These are phyloP conservation scores for Penicillium arizonense DNA, from an alignment of 495 filamentous ascomycete genomes.

Conservation along the genomic window DNA sequence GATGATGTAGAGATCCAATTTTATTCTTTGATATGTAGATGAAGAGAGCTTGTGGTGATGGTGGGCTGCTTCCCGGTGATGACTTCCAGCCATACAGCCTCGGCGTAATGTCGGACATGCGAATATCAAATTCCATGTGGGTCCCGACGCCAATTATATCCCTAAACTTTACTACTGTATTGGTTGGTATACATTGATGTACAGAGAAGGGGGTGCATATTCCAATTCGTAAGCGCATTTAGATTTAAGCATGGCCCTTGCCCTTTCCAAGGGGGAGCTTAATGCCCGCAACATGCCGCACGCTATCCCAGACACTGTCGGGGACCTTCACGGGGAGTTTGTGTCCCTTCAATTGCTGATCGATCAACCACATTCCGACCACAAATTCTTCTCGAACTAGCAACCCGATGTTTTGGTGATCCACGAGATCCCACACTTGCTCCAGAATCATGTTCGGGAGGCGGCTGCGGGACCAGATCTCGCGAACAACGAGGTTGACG, in stretches of 20 bases:
- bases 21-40: neutral
- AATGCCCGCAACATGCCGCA: slow-evolving; percentile 54
- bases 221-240: neutral
- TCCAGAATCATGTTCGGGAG: slow-evolving; percentile 66
- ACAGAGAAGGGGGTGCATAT: neutral
- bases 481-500: slow-evolving; percentile 74
- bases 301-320: slow-evolving; percentile 86
- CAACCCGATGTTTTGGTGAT: slow-evolving; percentile 55
- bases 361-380: slow-evolving; percentile 93
- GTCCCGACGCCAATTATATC: neutral
- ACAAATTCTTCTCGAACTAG: slow-evolving; percentile 83
- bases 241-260: slow-evolving; percentile 3
- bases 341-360: slow-evolving; percentile 81
- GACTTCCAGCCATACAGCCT: neutral
- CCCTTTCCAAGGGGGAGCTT: slow-evolving; percentile 21
- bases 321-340: slow-evolving; percentile 79
- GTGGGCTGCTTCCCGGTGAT: neutral
- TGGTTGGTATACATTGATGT: too few relatives aligned
- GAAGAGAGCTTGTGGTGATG: too few relatives aligned
- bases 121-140: neutral
- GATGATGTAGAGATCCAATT: neutral
- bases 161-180: too few relatives aligned
- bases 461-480: slow-evolving; percentile 81
- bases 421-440: slow-evolving; percentile 85
- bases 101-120: neutral